Evolutionary conservation across 306 rosid genomes (phyloP).

Genomic region (Cucurbita maxima): DNA sequence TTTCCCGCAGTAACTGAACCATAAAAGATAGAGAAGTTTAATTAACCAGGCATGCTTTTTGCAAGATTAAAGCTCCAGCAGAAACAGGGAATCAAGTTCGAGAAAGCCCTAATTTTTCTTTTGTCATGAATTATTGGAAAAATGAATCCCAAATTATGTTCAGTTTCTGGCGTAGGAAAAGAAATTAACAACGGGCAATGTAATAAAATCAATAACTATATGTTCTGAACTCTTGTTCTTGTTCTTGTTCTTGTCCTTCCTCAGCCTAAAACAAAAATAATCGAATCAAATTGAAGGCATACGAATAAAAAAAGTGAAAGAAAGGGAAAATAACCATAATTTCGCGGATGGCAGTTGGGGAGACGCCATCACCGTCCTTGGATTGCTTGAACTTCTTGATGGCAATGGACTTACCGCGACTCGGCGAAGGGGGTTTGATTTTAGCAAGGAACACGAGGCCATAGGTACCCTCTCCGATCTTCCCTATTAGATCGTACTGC

Average conservation of each 20-base stretch:
- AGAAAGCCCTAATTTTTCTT: neutral
- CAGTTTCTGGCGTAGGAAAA: neutral
- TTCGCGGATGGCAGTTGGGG: constrained; percentile 98
- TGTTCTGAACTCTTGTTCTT: neutral
- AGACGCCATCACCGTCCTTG: constrained; percentile 89
- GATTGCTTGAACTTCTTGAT: constrained; percentile 93
- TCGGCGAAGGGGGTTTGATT: constrained; percentile 34
- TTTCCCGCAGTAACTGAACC: constrained; percentile 80
- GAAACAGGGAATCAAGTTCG: neutral
- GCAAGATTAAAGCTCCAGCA: neutral
- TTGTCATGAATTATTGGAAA: neutral
- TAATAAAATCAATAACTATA: neutral
- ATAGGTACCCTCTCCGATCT: constrained; percentile 90
- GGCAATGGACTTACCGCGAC: constrained; percentile 87
- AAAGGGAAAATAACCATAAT: constrained; percentile 44
- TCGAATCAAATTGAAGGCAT: neutral
- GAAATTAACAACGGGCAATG: neutral
- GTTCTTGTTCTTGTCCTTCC: neutral
- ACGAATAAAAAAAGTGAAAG: neutral
- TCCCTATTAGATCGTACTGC: constrained; percentile 86
- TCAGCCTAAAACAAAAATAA: neutral
- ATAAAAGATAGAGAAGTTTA: constrained; percentile 2
- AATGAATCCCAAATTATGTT: neutral
- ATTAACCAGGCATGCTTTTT: neutral
- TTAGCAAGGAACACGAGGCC: constrained; percentile 86